These are phyloP conservation scores for Penicillium sp. DNA, from an alignment of 2,329 filamentous ascomycete genomes.

Conservation along the genomic window DNA sequence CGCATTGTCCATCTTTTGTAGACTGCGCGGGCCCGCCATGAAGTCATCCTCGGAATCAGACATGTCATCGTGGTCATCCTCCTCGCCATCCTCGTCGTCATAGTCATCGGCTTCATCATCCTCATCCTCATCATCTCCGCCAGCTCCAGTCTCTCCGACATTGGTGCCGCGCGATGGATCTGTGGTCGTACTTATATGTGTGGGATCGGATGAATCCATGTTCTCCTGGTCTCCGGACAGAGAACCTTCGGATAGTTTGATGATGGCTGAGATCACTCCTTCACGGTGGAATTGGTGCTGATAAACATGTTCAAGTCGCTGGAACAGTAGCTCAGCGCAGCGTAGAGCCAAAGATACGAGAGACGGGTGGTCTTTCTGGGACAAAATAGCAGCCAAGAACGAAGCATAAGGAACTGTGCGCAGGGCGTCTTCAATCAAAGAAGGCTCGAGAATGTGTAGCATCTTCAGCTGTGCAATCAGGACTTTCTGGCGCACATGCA, in stretches of 20 bases:
- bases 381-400: conserved; percentile 86
- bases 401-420: conserved; percentile 88
- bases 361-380: conserved; percentile 83
- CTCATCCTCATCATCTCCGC: conserved; percentile 32
- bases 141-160: conserved; percentile 12
- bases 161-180: conserved; percentile 13
- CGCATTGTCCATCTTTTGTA: conserved; percentile 38
- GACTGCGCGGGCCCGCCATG: conserved; percentile 35
- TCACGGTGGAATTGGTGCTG: conserved; percentile 95
- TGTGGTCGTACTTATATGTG: neutral
- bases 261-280: conserved; percentile 85
- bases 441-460: conserved; percentile 83
- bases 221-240: conserved; percentile 23
- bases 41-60: conserved; percentile 62
- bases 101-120: conserved; percentile 49
- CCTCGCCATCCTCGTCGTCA: conserved; percentile 46
- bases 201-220: conserved; percentile 1
- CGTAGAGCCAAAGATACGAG: conserved; percentile 81
- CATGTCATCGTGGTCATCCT: conserved; percentile 44
- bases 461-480: conserved; percentile 94
- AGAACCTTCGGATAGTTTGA: conserved; percentile 57
- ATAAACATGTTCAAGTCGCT: conserved; percentile 76
- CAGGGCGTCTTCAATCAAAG: conserved; percentile 75
- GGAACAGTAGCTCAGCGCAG: conserved; percentile 77
- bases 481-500: conserved; percentile 89